phyloP scores from a whole-genome alignment of 2,329 filamentous ascomycete genomes.

The Plenodomus biglobosus region DNA sequence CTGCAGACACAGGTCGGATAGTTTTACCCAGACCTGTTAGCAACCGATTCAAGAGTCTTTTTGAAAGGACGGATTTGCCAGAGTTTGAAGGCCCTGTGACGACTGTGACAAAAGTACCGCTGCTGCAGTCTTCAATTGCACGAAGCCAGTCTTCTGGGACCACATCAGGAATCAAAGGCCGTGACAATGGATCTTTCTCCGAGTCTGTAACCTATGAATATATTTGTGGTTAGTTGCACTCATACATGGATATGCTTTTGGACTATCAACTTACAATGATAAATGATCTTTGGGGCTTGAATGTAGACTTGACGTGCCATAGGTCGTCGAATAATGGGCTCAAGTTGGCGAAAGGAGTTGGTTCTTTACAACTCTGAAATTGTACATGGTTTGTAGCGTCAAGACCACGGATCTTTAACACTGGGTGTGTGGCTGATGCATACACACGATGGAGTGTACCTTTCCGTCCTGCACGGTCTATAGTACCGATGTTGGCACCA shows the following conservation, averaged over 20 bases:
- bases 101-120: slow-evolving; percentile 52
- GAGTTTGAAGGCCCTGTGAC: slow-evolving; percentile 71
- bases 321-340: slow-evolving; percentile 68
- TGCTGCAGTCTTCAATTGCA: slow-evolving; percentile 40
- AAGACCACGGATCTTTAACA: slow-evolving; percentile 63
- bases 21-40: slow-evolving; percentile 53
- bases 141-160: slow-evolving; percentile 63
- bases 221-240: neutral
- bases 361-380: slow-evolving; percentile 46
- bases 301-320: slow-evolving; percentile 49
- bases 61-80: slow-evolving; percentile 75
- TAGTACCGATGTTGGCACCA: slow-evolving; percentile 62
- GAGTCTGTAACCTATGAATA: slow-evolving; percentile 31
- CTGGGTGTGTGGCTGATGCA: slow-evolving; percentile 68
- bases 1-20: slow-evolving; percentile 34
- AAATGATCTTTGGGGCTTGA: neutral
- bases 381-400: slow-evolving; percentile 57
- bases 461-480: slow-evolving; percentile 26
- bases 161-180: slow-evolving; percentile 45
- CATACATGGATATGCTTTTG: neutral
- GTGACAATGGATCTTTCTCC: slow-evolving; percentile 26
- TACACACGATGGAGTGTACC: slow-evolving; percentile 55
- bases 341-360: slow-evolving; percentile 60
- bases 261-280: slow-evolving; percentile 28
- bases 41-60: slow-evolving; percentile 66